Evolutionary conservation across 768 basidiomycete genomes (phyloP), one percentile per base, ranked within the genome.

Genomic region (Boletus sp.): DNA sequence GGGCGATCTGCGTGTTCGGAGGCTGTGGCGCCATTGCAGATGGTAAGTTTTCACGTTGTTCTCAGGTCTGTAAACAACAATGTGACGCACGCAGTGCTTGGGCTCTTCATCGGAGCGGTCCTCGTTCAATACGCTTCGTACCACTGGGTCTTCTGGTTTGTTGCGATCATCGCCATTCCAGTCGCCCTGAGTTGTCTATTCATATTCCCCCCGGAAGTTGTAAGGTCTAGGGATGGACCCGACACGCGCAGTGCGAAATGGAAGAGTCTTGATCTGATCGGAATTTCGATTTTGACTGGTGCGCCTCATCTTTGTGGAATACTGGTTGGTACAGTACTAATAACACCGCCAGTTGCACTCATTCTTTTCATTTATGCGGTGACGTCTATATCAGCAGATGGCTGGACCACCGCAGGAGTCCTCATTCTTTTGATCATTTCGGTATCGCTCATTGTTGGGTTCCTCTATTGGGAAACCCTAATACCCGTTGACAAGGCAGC

Each of bases 71-170:
- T 13, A 25, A 47, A 40, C 1, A 32, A 35, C 21, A 17, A 40
- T 21, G 9, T 53, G 30, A 47, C 32, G 17, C 19, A 13, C 37
- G 17, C 42, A 78, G 76, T 77, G 5, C 54, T 74, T 40, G 77
- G 78, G 1, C 61, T 77, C n/a, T 51, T 77, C 27, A 70, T 78
- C 14, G 79, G 79, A 9, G 79, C 77, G 2, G 25, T 75, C n/a
- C 70, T 80, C 41, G 73, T 75, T 4, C 58, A 70, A 39, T 74
- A 65, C 32, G 67, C 68, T 2, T 72, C 75, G 11, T 83, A 76
- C 69, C 72, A 64, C 27, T 81, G 80, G 81, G 72, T 81, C 19
- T 82, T 83, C 62, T 81, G 76, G 63, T 73, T 77, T 54, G 65
- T 73, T 33, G 72, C 77, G 3, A 72, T 80, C 35, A 51, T 81